Evolutionary conservation across 1,284 basidiomycete genomes (phyloP).

Genomic region (Meira nashicola): DNA sequence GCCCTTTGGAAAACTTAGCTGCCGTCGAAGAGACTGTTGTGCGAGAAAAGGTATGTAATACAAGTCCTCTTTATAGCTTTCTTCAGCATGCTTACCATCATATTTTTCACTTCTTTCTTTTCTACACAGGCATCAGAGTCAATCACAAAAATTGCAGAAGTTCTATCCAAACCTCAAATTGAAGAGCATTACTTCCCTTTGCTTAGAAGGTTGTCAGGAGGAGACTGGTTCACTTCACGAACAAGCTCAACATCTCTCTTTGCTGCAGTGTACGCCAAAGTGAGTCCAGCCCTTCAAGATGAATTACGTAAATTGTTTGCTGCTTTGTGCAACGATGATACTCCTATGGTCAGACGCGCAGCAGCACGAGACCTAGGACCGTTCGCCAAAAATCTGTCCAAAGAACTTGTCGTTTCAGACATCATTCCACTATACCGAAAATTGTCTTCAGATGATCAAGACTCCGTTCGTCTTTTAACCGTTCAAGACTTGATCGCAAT

Average conservation of each 20-base stretch:
- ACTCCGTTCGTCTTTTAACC: slow-evolving; percentile 91
- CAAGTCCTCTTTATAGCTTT: background rate
- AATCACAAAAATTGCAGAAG: slow-evolving; percentile 80
- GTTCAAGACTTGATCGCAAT: slow-evolving; percentile 94
- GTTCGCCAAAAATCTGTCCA: slow-evolving; percentile 50
- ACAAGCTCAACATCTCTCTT: slow-evolving; percentile 93
- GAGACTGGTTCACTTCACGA: slow-evolving; percentile 99
- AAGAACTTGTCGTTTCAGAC: slow-evolving; percentile 64
- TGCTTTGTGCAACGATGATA: slow-evolving; percentile 83
- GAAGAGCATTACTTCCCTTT: slow-evolving; percentile 91
- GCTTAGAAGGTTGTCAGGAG: slow-evolving; percentile 78
- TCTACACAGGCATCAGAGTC: slow-evolving; percentile 73
- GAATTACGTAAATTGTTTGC: slow-evolving; percentile 84
- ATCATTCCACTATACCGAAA: slow-evolving; percentile 89
- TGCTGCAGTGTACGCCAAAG: slow-evolving; percentile 74
- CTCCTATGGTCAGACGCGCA: slow-evolving; percentile 96
- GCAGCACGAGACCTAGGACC: slow-evolving; percentile 87
- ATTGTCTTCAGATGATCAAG: slow-evolving; percentile 93
- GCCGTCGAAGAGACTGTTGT: slow-evolving; percentile 97
- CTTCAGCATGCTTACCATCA: no score
- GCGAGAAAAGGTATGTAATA: slow-evolving; percentile 76
- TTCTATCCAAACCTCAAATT: slow-evolving; percentile 74
- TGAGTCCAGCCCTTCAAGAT: slow-evolving; percentile 63
- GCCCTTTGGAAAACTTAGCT: slow-evolving; percentile 90
- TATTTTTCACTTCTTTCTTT: background rate